Conservation (phyloP, 1,139 yeast species). For the Kazachstania sp. region DNA sequence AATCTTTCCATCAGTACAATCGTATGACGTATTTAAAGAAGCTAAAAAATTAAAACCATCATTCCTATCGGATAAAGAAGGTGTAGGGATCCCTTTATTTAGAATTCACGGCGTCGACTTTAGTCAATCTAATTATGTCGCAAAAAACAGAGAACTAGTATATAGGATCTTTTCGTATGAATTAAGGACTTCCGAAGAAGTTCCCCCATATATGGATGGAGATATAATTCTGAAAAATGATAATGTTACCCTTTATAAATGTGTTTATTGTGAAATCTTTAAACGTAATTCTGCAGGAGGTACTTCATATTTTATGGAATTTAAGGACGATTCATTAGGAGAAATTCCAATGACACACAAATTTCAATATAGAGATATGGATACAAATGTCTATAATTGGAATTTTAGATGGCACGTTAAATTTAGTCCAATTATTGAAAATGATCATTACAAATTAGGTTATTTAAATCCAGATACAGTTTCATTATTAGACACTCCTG, state of each 20-base stretch:
- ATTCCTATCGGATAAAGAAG: slow-evolving; percentile 6
- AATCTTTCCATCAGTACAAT: slow-evolving; percentile 11
- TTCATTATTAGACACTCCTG: slow-evolving; percentile 7
- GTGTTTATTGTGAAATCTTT: slow-evolving; percentile 11
- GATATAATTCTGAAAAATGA: slow-evolving; percentile 4
- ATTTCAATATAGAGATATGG: slow-evolving; percentile 8
- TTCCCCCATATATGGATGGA: slow-evolving; percentile 9
- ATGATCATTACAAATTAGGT: slow-evolving; percentile 10
- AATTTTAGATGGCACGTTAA: slow-evolving; percentile 12
- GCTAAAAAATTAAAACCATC: neutral
- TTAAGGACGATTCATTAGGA: neutral
- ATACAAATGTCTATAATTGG: slow-evolving; percentile 4
- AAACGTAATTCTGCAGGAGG: slow-evolving; percentile 3
- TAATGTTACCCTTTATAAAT: slow-evolving; percentile 6
- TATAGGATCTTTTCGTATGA: slow-evolving; percentile 7
- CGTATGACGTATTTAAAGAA: slow-evolving; percentile 11
- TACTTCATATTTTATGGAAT: neutral
- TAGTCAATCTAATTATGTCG: neutral
- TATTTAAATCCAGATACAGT: slow-evolving; percentile 4
- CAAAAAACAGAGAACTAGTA: neutral
- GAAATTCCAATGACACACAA: neutral
- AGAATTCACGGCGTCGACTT: slow-evolving; percentile 5
- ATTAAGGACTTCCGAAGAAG: slow-evolving; percentile 3
- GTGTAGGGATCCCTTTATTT: slow-evolving; percentile 13
- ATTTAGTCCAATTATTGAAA: slow-evolving; percentile 4